Base-by-base conservation (phyloP, 2,329 filamentous ascomycete species). In the Ophiostoma tasmaniense region DNA sequence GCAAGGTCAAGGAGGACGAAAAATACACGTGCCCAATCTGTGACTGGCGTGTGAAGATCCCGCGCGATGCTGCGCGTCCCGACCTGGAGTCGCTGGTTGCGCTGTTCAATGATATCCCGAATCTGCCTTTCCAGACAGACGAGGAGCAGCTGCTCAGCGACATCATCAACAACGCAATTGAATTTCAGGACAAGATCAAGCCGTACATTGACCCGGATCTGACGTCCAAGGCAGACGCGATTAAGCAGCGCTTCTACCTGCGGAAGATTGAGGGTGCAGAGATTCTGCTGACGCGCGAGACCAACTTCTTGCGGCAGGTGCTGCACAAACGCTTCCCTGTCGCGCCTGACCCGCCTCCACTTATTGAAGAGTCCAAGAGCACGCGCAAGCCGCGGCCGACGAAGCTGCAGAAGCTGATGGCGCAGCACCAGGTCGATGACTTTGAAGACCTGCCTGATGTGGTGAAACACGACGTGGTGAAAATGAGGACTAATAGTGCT, bases 1-100 rank as follows among this genome's bases (percentile, higher is more conserved):
- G 95, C 67, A 99, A 98, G 77, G 92, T 99, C 74, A 98, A 98
- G 80, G 95, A 98, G 76, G 94, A 97, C 72, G 95, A 98, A 76
- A 97, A 96, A 77, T 99, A 97, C 77, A 98, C 94, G 1, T 99
- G 95, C 75, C 95, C 95, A 0, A 96, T 99, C 71, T 99, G 95
- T 77, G 95, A 99, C 77, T 97, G 93, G 88, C 90, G 95, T 22
- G 91, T 97, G 76, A 96, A 94, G 80, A 98, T 99, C 67, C 95
- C 95, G 33, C 91, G 95, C 64, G 95, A 99, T 81, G 95, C 95
- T 30, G 93, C 95, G 28, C 90, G 95, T 35, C 95, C 95, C 0
- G 98, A 97, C 79, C 83, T 99, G 0, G 95, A 99, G 77, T 93
- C 98, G 74, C 82, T 99, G 20, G 84, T 91, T 70, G 81, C 84